Base-by-base conservation (phyloP, 345 rosid species). In the Aquilaria malaccensis region DNA sequence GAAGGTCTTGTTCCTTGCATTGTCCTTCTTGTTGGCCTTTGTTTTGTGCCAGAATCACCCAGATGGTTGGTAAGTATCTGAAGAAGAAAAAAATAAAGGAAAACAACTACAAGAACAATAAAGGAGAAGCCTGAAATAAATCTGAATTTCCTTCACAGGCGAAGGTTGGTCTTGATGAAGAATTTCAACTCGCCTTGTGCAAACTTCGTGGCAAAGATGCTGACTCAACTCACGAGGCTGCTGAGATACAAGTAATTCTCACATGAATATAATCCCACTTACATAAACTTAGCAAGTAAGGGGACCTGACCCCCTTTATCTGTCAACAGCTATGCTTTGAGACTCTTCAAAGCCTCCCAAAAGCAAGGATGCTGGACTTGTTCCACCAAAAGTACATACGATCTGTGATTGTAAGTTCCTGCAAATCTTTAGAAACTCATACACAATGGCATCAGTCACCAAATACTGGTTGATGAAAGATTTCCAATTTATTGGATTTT, bases 31-130 rank as follows among this genome's bases (percentile, higher is more conserved):
- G 66, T 70, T 66, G 98, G 97, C 30, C 76, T 89, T 30, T 76
- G 65, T 63, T 89, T 89, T 58, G 65, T 89, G 43, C 98, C 97
- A 0, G 97, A 89, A 67, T 89, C 98, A 11, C 98, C 97, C 0
- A 84, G 98, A 77, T 92, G 95, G 93, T 93, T 89, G 83, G 98
- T 92, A 77, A 79, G 70, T 37, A 31, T 48, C 32, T 45, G 33
- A 47, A 33, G 11, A 31, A 54, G 41, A 30, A 10, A 47, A 33
- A n/a, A 31, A 54, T 15, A 30, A 10, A 22, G 6, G 52, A 9
- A 9, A 32, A 30, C 32, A 46, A 11, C 47, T 2, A 9, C 56
- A 32, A 14, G 31, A 45, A 11, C 6, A 47, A 37, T 22, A 31
- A 53, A 47, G 14, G 9, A 50, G 30, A 13, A 29, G 45, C 45